Conservation (phyloP, 1,139 yeast genomes). For the Hemisphaericaspora lyxosophila region DNA sequence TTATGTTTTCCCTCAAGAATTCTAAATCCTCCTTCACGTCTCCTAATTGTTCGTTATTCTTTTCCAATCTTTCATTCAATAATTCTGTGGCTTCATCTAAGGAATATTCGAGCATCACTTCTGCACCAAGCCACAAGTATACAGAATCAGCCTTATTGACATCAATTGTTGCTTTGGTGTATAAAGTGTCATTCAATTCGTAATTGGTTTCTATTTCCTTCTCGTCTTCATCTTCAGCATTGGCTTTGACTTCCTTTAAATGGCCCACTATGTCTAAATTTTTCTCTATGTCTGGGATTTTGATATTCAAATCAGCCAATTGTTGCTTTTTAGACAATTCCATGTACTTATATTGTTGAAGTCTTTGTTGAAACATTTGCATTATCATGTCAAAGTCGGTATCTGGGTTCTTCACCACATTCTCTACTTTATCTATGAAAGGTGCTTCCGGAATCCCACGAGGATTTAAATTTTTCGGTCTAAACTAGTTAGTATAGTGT, state of each 20-base stretch:
- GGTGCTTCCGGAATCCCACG: conserved; percentile 98
- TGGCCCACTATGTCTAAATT: conserved; percentile 71
- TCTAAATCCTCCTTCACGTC: conserved; percentile 82
- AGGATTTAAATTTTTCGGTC: conserved; percentile 66
- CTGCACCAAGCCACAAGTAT: conserved; percentile 94
- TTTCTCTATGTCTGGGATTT: conserved; percentile 89
- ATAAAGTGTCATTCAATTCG: conserved; percentile 89
- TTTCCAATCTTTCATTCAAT: conserved; percentile 58
- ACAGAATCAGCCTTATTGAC: conserved; percentile 51
- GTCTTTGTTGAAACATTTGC: conserved; percentile 72
- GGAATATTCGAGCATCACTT: conserved; percentile 94
- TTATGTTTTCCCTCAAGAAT: conserved; percentile 85
- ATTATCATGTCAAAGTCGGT: conserved; percentile 69
- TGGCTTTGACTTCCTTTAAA: conserved; percentile 48
- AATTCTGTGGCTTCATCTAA: conserved; percentile 80
- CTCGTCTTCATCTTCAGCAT: conserved; percentile 28
- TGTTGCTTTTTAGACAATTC: conserved; percentile 76
- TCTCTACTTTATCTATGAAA: conserved; percentile 82
- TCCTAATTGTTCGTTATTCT: conserved; percentile 59
- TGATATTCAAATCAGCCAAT: conserved; percentile 61
- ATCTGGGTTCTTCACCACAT: conserved; percentile 62
- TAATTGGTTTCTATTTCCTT: conserved; percentile 66
- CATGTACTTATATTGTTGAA: conserved; percentile 84
- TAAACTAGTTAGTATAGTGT: conserved; percentile 16
- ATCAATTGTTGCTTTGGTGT: conserved; percentile 75